Conservation (phyloP, 2,329 filamentous ascomycete genomes). For the Penicillium brasilianum region DNA sequence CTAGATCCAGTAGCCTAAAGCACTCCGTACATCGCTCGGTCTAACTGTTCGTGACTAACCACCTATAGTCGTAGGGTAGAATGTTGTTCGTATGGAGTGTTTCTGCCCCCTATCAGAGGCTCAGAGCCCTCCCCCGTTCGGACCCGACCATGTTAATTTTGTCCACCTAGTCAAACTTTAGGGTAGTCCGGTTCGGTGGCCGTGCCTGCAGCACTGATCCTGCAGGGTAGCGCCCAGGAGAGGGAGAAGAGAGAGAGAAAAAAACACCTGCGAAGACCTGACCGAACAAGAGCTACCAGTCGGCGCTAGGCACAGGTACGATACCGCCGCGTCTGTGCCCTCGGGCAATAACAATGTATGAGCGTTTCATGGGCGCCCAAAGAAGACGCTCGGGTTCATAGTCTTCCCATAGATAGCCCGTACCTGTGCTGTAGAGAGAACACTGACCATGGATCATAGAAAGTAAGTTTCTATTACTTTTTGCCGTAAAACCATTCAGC, state of each 20-base stretch:
- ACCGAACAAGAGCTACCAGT: not conserved
- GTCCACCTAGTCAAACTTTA: not conserved
- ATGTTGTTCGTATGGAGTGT: not conserved
- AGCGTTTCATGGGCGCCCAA: conserved; percentile 3
- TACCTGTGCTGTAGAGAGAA: not conserved
- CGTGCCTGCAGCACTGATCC: conserved; percentile 2
- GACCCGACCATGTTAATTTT: not conserved
- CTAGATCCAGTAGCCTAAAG: too few relatives aligned
- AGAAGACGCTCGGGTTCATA: not conserved
- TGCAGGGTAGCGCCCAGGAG: not conserved
- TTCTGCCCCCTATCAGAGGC: conserved; percentile 1
- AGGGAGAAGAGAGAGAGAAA: not conserved
- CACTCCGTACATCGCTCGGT: too few relatives aligned
- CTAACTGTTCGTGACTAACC: too few relatives aligned
- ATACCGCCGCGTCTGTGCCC: conserved; percentile 1
- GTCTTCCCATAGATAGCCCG: not conserved
- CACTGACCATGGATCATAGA: not conserved
- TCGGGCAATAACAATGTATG: conserved; percentile 1
- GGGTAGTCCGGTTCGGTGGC: conserved; percentile 1
- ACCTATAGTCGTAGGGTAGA: not conserved
- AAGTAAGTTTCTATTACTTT: not conserved
- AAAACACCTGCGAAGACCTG: not conserved
- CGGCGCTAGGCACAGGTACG: conserved; percentile 2
- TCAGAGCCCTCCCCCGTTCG: not conserved
- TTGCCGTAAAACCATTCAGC: not conserved